Evolutionary conservation across 1,284 basidiomycete species (phyloP), one percentile per base, ranked within the genome.

Genomic region (Ustilago trichophora): DNA sequence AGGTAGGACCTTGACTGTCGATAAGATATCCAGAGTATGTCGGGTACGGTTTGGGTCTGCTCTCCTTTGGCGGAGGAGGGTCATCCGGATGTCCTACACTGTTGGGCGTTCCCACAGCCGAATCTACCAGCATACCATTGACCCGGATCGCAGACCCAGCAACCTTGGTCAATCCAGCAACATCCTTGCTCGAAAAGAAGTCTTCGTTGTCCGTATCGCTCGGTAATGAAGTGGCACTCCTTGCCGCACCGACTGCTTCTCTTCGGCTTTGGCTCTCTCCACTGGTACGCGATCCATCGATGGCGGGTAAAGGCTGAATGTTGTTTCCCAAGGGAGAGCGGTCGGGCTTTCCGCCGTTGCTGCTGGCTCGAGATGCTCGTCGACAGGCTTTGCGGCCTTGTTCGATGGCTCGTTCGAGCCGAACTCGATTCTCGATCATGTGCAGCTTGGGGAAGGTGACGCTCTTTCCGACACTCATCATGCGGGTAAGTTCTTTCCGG

Each of bases 391-490:
- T 67, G 18, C 76, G 34, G 3, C 78, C 77, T 27, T 56, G 55
- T 37, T 72, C 70, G n/a, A 80, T 73, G 13, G 76, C 76, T 19
- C 63, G 16, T 29, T 80, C 79, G 11, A 80, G 57, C n/a, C 78
- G 60, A 1, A 77, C 57, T 13, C 78, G 68, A 38, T 81, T 80
- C 41, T 75, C 72, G 46, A 81, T 78, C 79, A 81, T 81, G 50
- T 81, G 77, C 33, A 72, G 44, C 53, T 79, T 80, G 15, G 78
- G 77, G 40, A 76, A 80, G 0, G 78, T 79, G 11, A 74, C 76
- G 34, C 65, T 71, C 43, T 73, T 60, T 1, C 75, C 77, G 0
- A 75, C 63, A 4, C 51, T 38, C 33, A 81, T 75, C 72, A 79
- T 76, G 13, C 77, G 62, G 0, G 43, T 27, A 37, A 81, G 40